A percentile compares a stretch with the other conserved stretches of the same genome.
Evolutionary conservation across 2,329 filamentous ascomycete genomes (phyloP).

Genomic region (Dactylellina cionopaga): DNA sequence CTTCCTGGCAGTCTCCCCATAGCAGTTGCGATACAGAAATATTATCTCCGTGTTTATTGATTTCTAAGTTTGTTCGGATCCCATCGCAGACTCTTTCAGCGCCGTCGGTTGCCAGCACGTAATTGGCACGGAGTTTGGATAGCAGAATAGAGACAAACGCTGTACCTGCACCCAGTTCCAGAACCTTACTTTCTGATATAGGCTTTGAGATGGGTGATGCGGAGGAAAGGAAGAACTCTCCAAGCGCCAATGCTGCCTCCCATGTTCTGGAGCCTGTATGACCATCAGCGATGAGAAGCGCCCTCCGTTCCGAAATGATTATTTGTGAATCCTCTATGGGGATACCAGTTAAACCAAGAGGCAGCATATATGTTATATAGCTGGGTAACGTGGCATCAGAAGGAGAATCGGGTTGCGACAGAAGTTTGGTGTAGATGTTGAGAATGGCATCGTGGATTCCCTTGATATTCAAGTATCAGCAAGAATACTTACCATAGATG

Average conservation of each 20-base stretch:
- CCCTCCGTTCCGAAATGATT: conserved; percentile 70
- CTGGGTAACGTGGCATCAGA: conserved; percentile 36
- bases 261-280: conserved; percentile 82
- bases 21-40: conserved; percentile 28
- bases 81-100: conserved; percentile 76
- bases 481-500: not conserved
- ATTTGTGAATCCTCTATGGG: conserved; percentile 67
- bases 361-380: conserved; percentile 55
- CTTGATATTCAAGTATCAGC: conserved; percentile 10
- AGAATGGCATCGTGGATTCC: conserved; percentile 54
- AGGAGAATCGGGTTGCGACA: conserved; percentile 40
- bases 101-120: conserved; percentile 77
- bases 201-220: conserved; percentile 48
- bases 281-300: conserved; percentile 73
- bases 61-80: conserved; percentile 73
- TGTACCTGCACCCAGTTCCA: conserved; percentile 81
- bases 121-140: conserved; percentile 70
- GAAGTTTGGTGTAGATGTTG: conserved; percentile 51
- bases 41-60: conserved; percentile 66
- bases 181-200: conserved; percentile 62
- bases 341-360: conserved; percentile 18
- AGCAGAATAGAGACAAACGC: conserved; percentile 79
- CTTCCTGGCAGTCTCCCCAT: conserved; percentile 57
- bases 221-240: conserved; percentile 70
- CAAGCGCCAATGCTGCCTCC: conserved; percentile 81